Evolutionary conservation across 1,139 yeast species (phyloP).

Genomic region (Hyphopichia khmerensis): DNA sequence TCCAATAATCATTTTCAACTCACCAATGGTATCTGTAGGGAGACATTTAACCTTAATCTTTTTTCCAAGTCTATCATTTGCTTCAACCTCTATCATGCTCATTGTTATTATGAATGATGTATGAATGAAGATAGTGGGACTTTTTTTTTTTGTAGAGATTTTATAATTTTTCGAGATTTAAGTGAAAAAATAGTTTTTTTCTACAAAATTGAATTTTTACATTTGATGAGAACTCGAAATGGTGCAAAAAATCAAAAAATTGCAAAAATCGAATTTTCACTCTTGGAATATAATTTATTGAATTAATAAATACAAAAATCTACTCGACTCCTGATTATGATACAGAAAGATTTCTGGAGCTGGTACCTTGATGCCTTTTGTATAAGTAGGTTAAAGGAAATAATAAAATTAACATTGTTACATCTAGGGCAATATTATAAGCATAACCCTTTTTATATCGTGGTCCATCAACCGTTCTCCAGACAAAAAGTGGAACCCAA

Average conservation of each 20-base stretch:
- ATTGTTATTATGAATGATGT: not conserved
- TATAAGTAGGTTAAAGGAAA: constrained; percentile 8
- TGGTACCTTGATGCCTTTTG: not conserved
- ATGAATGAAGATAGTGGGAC: too few species aligned
- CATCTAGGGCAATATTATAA: constrained; percentile 14
- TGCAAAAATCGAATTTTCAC: too few species aligned
- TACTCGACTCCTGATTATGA: too few species aligned
- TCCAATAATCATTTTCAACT: constrained; percentile 80
- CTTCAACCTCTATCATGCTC: constrained; percentile 31
- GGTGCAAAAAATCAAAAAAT: too few species aligned
- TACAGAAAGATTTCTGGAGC: too few species aligned
- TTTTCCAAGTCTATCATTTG: constrained; percentile 70
- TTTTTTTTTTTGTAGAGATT: too few species aligned
- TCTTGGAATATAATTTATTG: too few species aligned
- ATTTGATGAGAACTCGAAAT: too few species aligned
- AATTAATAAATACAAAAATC: too few species aligned
- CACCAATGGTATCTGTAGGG: constrained; percentile 86
- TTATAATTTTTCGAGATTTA: too few species aligned
- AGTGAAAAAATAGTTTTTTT: too few species aligned
- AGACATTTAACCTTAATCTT: constrained; percentile 85
- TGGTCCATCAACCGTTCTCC: constrained; percentile 21
- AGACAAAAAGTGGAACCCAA: constrained; percentile 21
- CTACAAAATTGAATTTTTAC: too few species aligned
- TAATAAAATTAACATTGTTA: constrained; percentile 13
- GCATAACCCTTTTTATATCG: constrained; percentile 15